These are phyloP conservation scores for Penicillium riverlandense DNA, from an alignment of 495 filamentous ascomycete genomes.

Conservation along the genomic window DNA sequence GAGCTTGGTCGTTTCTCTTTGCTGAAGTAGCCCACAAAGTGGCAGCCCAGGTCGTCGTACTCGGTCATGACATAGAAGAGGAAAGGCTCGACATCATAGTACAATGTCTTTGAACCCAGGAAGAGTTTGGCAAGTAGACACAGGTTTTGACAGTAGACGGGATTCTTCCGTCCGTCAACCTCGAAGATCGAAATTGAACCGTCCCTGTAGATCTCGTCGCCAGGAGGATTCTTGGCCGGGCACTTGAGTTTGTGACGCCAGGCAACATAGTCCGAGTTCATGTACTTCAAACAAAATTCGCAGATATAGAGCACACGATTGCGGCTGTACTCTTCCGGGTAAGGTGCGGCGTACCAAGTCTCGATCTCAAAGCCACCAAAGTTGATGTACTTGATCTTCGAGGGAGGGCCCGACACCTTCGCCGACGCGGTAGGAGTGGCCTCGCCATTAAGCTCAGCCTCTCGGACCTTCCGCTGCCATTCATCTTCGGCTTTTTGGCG, in stretches of 20 bases:
- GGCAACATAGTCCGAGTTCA: conserved; percentile 96
- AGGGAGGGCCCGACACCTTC: conserved; percentile 78
- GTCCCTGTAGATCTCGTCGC: conserved; percentile 97
- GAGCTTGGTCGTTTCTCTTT: conserved; percentile 97
- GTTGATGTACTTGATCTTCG: conserved; percentile 97
- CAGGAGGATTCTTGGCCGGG: conserved; percentile 89
- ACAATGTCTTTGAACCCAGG: conserved; percentile 92
- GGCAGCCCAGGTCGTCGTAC: conserved; percentile 85
- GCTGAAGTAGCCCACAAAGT: conserved; percentile 98
- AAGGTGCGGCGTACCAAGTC: conserved; percentile 98
- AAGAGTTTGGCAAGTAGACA: conserved; percentile 95
- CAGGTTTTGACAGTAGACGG: conserved; percentile 95
- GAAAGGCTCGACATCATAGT: conserved; percentile 98
- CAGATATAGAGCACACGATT: conserved; percentile 95
- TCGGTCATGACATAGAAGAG: conserved; percentile 98
- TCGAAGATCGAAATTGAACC: conserved; percentile 92
- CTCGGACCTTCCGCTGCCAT: conserved; percentile 61
- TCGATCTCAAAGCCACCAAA: conserved; percentile 97
- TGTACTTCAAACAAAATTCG: conserved; percentile 98
- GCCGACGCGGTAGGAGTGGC: conserved; percentile 40
- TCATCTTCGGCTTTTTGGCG: conserved; percentile 85
- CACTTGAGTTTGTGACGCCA: conserved; percentile 99
- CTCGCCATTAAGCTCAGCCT: conserved; percentile 40
- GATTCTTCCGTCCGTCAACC: conserved; percentile 93
- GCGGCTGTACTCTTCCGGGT: conserved; percentile 95